Conservation (phyloP, 208 protist genomes). For the Tritrichomonas musculus region DNA sequence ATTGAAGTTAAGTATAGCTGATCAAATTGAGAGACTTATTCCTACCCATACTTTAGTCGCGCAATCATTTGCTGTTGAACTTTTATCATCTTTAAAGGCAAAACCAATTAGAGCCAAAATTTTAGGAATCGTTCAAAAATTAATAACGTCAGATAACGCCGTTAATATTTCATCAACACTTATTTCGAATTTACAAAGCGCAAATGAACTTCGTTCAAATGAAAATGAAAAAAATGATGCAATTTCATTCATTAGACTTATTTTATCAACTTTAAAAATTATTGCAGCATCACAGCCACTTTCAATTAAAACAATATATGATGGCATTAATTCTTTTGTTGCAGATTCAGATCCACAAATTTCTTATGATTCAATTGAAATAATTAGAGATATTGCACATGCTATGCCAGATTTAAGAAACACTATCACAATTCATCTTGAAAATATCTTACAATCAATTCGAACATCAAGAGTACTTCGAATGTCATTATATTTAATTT, state of each 20-base stretch:
- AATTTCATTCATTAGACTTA: background rate
- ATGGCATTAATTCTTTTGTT: background rate
- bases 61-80: background rate
- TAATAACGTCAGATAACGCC: background rate
- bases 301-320: background rate
- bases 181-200: background rate
- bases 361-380: background rate
- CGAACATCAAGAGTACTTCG: background rate
- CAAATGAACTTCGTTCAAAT: background rate
- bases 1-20: background rate
- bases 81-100: background rate
- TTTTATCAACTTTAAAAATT: background rate
- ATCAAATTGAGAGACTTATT: background rate
- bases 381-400: background rate
- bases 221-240: background rate
- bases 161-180: background rate
- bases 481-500: background rate
- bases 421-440: background rate
- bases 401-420: background rate
- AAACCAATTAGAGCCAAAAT: background rate
- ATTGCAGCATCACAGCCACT: background rate
- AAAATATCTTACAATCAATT: background rate
- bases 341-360: background rate
- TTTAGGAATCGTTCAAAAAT: background rate
- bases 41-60: background rate